Evolutionary conservation across 2,329 filamentous ascomycete genomes (phyloP).

Genomic region (Beauveria rudraprayagi): DNA sequence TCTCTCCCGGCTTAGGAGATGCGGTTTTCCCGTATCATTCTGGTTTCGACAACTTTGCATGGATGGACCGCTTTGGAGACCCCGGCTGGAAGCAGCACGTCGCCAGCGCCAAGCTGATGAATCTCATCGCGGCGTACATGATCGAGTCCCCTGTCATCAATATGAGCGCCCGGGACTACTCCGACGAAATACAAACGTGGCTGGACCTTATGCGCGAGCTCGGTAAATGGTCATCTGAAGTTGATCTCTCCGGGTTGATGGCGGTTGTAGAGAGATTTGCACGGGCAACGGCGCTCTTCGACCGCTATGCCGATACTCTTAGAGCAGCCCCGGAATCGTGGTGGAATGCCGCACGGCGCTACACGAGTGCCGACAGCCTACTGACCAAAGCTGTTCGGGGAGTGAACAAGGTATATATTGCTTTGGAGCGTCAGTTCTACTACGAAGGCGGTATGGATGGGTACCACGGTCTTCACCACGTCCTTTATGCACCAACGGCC

Average conservation of each 20-base stretch:
- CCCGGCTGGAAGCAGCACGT: conserved; percentile 52
- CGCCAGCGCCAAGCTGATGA: conserved; percentile 42
- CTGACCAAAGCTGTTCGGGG: not conserved
- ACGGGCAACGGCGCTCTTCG: not conserved
- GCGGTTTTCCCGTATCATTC: conserved; percentile 70
- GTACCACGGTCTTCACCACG: not conserved
- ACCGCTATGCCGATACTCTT: not conserved
- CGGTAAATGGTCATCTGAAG: conserved; percentile 16
- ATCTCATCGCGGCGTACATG: conserved; percentile 31
- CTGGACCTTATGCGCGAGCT: conserved; percentile 24
- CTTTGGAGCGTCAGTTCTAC: conserved; percentile 2
- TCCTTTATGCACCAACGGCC: not conserved
- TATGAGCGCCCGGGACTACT: conserved; percentile 34
- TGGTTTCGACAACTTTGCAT: conserved; percentile 77
- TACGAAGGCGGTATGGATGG: conserved; percentile 6
- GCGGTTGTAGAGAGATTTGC: conserved; percentile 31
- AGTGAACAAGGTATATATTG: conserved; percentile 1
- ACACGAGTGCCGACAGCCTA: not conserved
- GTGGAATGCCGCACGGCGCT: not conserved
- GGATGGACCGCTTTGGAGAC: conserved; percentile 77
- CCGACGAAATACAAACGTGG: conserved; percentile 30
- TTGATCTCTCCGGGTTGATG: conserved; percentile 31
- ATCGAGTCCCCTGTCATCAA: conserved; percentile 30
- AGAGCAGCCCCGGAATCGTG: not conserved
- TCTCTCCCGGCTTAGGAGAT: conserved; percentile 33